phyloP scores from a whole-genome alignment of 345 rosid genomes.

The Sapria himalayana region DNA sequence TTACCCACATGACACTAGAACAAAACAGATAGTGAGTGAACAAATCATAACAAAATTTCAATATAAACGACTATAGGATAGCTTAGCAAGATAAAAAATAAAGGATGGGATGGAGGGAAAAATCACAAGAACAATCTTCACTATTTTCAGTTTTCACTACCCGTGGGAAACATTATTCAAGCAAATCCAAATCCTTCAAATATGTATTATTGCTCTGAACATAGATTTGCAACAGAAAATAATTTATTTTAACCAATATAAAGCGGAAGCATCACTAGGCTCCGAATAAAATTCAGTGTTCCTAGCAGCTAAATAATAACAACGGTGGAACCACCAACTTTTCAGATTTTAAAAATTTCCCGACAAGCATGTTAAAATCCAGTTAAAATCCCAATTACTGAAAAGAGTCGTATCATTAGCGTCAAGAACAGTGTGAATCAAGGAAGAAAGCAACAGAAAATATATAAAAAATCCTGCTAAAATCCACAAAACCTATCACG shows the following conservation, averaged over 20 bases:
- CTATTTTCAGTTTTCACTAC: not conserved
- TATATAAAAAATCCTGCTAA: not conserved
- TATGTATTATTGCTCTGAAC: too few relatives aligned
- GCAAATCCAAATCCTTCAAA: too few relatives aligned
- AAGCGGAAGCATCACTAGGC: not conserved
- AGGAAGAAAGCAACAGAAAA: not conserved
- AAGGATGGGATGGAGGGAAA: conserved; percentile 2
- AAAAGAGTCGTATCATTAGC: too few relatives aligned
- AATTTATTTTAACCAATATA: not conserved
- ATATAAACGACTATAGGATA: not conserved
- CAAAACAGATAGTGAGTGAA: conserved; percentile 17
- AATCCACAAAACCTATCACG: conserved; percentile 5
- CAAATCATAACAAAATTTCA: not conserved
- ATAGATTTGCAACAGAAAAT: too few relatives aligned
- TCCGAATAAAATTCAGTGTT: not conserved
- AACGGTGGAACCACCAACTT: not conserved
- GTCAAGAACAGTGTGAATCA: too few relatives aligned
- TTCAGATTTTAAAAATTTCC: not conserved
- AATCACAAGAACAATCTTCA: not conserved
- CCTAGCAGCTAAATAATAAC: not conserved
- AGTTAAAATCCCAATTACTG: too few relatives aligned
- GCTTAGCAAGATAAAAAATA: not conserved
- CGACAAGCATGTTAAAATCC: too few relatives aligned
- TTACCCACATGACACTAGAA: conserved; percentile 34
- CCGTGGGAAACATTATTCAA: not conserved